Base-by-base conservation (phyloP, 148 eudicot genomes). In the Arctostaphylos glauca region DNA sequence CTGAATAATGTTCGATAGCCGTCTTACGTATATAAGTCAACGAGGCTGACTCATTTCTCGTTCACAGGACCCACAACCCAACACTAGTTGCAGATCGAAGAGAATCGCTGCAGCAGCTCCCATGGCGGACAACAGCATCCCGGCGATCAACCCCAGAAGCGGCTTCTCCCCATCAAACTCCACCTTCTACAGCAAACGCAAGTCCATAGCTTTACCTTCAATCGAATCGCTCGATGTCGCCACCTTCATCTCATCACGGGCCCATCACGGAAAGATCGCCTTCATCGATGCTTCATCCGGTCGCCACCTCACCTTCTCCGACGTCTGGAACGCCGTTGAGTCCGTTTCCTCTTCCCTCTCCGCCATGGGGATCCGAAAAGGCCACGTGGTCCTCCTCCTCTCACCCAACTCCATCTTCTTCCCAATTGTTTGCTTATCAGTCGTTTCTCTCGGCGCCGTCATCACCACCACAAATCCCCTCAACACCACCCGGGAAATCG, bases 391-490 rank as follows among this genome's bases (percentile, higher is more conserved):
- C 46, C 85, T 96, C 76, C 84, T 96, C 56, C 96, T 96, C 80
- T 91, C 96, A 0, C 99, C 99, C 0, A 94, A 93, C 86, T 96
- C 99, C n/a, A 85, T 94, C 81, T 86, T 75, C 88, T 94, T 94
- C 88, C 99, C 99, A 1, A 12, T 94, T 25, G 92, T 96, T 16
- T 91, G 95, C 77, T 93, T 96, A 77, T 83, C 99, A 31, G 93
- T 91, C 6, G 89, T 94, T 91, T 91, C 97, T 2, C 89, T 96
- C 44, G 99, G 99, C 38, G 99, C 97, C 16, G 31, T 96, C 14
- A 91, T 96, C 87, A 94, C 99, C 78, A 93, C 99, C 82, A 86
- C 95, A 7, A 96, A 96, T 38, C 98, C 99, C 0, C 86, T 96
- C 31, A 94, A 94, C 89, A 92, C 98, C 9, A 16, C 76, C 2